Evolutionary conservation across 441 rosid genomes (phyloP).

Genomic region (Flueggea neowawraea): DNA sequence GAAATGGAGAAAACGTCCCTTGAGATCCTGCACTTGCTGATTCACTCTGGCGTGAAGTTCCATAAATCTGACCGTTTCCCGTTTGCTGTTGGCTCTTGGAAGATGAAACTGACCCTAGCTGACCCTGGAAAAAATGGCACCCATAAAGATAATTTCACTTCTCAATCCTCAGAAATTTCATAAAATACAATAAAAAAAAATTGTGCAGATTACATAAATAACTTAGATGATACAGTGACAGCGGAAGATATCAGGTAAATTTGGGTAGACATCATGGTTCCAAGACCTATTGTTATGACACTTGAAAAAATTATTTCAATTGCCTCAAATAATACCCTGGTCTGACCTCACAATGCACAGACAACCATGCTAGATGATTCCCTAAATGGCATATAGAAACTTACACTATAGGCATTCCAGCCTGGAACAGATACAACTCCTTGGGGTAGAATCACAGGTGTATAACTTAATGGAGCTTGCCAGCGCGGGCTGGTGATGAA

Average conservation of each 20-base stretch:
- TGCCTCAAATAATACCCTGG: not conserved
- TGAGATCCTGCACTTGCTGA: constrained; percentile 50
- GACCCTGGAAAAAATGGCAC: constrained; percentile 57
- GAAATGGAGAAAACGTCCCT: constrained; percentile 56
- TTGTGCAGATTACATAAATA: too few species aligned
- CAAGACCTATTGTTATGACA: too few species aligned
- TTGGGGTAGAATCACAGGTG: constrained; percentile 86
- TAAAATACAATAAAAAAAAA: not conserved
- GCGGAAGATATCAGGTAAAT: too few species aligned
- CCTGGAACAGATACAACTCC: too few species aligned
- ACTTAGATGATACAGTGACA: not conserved
- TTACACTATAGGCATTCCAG: constrained; percentile 94
- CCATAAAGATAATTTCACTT: constrained; percentile 20
- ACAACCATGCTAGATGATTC: constrained; percentile 1
- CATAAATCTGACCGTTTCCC: constrained; percentile 61
- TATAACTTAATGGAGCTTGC: constrained; percentile 91
- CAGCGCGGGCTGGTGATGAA: constrained; percentile 92
- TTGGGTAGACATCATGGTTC: too few species aligned
- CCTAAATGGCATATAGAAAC: constrained; percentile 23
- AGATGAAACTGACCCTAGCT: constrained; percentile 82
- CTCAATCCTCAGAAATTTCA: constrained; percentile 14
- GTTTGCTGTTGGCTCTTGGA: constrained; percentile 64
- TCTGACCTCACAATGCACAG: constrained; percentile 3
- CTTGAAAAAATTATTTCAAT: not conserved
- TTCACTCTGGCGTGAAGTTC: constrained; percentile 57